Conservation (phyloP, 2,329 filamentous ascomycete genomes). For the Davidsoniella eucalypti region DNA sequence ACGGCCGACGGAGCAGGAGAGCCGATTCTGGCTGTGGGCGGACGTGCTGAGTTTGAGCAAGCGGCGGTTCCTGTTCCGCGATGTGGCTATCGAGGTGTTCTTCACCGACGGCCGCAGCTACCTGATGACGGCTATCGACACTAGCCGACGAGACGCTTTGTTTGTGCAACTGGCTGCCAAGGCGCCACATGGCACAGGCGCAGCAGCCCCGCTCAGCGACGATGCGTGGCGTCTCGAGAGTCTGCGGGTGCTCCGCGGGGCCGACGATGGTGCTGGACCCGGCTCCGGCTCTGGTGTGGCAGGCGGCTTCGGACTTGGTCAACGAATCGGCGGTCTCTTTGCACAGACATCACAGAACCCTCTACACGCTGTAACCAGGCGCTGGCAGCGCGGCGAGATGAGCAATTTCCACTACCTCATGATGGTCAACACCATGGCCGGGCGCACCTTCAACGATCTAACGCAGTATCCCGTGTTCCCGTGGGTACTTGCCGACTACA, state of each 20-base stretch:
- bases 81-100: constrained; percentile 93
- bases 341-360: constrained; percentile 67
- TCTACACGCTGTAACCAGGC: constrained; percentile 45
- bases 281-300: neutral
- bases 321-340: constrained; percentile 61
- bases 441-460: constrained; percentile 90
- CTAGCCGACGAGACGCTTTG: constrained; percentile 59
- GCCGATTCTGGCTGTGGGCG: constrained; percentile 81
- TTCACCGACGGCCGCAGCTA: constrained; percentile 96
- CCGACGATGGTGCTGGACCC: constrained; percentile 5
- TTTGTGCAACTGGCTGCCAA: constrained; percentile 60
- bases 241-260: constrained; percentile 37
- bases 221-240: constrained; percentile 86
- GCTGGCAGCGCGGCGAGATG: constrained; percentile 86
- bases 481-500: constrained; percentile 93
- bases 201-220: constrained; percentile 58
- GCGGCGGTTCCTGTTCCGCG: constrained; percentile 81
- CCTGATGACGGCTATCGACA: constrained; percentile 67
- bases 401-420: constrained; percentile 99
- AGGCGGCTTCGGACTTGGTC: constrained; percentile 38
- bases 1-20: constrained; percentile 52
- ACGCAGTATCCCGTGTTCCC: constrained; percentile 98
- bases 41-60: constrained; percentile 95
- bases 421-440: constrained; percentile 95
- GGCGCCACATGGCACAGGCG: constrained; percentile 60